Percentiles rank a stretch among this genome's conserved stretches.
Conservation (phyloP, 495 filamentous ascomycete genomes). For the Podospora conica region DNA sequence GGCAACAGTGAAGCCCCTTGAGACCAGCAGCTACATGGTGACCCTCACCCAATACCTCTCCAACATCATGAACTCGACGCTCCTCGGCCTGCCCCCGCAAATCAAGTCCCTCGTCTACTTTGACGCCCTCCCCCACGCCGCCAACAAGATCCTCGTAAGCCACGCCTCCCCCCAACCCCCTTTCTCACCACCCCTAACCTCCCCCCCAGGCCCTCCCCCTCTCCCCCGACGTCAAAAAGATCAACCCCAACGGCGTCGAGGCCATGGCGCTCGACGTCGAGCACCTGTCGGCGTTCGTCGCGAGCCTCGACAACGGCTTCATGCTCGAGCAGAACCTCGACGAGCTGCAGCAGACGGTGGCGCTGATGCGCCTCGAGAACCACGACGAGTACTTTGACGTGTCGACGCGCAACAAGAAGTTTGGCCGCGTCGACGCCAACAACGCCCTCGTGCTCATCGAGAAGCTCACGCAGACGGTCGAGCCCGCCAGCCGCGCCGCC, state of each 20-base stretch:
- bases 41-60: conserved; percentile 88
- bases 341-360: conserved; percentile 84
- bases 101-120: conserved; percentile 98
- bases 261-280: conserved; percentile 76
- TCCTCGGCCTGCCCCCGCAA: conserved; percentile 83
- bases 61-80: conserved; percentile 91
- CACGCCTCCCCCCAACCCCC: not conserved
- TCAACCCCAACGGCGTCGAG: conserved; percentile 78
- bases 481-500: conserved; percentile 48
- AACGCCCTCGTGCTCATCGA: conserved; percentile 81
- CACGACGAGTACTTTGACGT: conserved; percentile 93
- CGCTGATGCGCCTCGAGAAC: conserved; percentile 78
- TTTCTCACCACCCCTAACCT: not conserved
- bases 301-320: conserved; percentile 65
- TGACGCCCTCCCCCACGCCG: conserved; percentile 86
- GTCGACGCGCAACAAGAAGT: conserved; percentile 80
- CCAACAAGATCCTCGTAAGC: conserved; percentile 73
- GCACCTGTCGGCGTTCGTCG: conserved; percentile 78
- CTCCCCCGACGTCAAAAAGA: conserved; percentile 68
- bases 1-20: conserved; percentile 53
- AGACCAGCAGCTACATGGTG: conserved; percentile 88
- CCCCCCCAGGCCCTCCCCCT: conserved; percentile 64
- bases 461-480: conserved; percentile 69
- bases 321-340: conserved; percentile 82
- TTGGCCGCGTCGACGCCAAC: conserved; percentile 82